Base-by-base conservation (phyloP, 1,139 yeast species). In the Kodamaea arcana region DNA sequence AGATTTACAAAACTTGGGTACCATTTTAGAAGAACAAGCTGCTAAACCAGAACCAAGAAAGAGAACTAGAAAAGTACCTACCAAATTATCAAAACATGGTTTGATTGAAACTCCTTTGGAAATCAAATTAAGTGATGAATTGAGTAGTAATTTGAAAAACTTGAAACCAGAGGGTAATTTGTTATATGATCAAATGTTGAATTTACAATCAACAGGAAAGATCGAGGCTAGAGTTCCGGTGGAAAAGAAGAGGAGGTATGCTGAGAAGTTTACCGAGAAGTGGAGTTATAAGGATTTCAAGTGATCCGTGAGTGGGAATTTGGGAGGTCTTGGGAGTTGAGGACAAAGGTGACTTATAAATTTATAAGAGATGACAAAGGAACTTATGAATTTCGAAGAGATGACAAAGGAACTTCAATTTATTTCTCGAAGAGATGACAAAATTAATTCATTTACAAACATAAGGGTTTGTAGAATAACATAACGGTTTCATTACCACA, bases 231-330 rank as follows among this genome's bases (percentile, higher is more conserved):
- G 97, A 61, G 73, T 82, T 32, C 88, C 85, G 9, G 78, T 77
- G 31, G 73, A 72, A 41, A 78, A 76, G 63, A 79, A 75, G 56
- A 77, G 85, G 58, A 74, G 68, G 48, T 83, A 82, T 54, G 69
- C 78, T 44, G 83, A 75, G 43, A 85, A 83, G 68, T 63, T 84
- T 41, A 83, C 94, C 24, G 96, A 87, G 58, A 88, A 87, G 61
- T 88, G 95, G 95, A 75, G 90, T 28, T 86, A 83, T 62, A 90
- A 88, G 65, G 95, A 88, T 62, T 83, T 84, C 53, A 83, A 83
- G 62, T 84, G 65, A 49, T 22, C 29, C 22, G 9, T 18, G 9
- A 18, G 22, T 18, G 6, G 22, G 22, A 18, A 18, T 18, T 18
- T 9, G 22, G 22, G 9, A 18, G 22, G 22, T 18, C n/a, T n/a